These are phyloP conservation scores for Auriscalpium orientale DNA, from an alignment of 768 basidiomycete species.

Conservation along the genomic window DNA sequence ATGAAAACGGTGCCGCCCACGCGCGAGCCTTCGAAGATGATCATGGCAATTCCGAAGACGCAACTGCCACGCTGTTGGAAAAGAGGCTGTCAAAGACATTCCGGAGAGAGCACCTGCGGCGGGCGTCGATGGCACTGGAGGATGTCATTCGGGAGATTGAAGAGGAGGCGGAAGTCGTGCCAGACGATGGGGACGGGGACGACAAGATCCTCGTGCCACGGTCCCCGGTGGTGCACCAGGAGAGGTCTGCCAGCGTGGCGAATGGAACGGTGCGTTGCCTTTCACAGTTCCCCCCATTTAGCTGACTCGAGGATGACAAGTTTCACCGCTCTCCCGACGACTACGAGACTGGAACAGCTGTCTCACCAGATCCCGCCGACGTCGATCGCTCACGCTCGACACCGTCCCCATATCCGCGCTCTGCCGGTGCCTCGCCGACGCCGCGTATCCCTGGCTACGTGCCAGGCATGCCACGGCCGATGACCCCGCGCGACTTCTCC, in stretches of 20 bases:
- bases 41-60: conserved; percentile 2
- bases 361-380: conserved; percentile 50
- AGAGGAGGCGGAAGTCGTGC: conserved; percentile 36
- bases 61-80: conserved; percentile 28
- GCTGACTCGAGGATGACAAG: background rate
- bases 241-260: conserved; percentile 7
- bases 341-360: conserved; percentile 61
- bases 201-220: conserved; percentile 75
- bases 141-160: conserved; percentile 74
- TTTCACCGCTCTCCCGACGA: conserved; percentile 20
- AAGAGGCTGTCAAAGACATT: conserved; percentile 42
- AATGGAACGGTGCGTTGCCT: conserved; percentile 10
- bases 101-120: conserved; percentile 43
- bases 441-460: conserved; percentile 74
- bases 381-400: conserved; percentile 48
- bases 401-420: conserved; percentile 48
- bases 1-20: conserved; percentile 3
- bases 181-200: conserved; percentile 31
- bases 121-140: conserved; percentile 69
- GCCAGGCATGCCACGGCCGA: conserved; percentile 85
- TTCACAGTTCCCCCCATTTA: background rate
- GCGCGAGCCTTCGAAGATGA: conserved; percentile 1
- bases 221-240: conserved; percentile 28
- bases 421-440: conserved; percentile 41
- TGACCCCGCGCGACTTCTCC: conserved; percentile 73